Percentiles rank a stretch among this genome's conserved stretches.
phyloP scores from a whole-genome alignment of 2,329 filamentous ascomycete species.

The Fusarium pininemorale region DNA sequence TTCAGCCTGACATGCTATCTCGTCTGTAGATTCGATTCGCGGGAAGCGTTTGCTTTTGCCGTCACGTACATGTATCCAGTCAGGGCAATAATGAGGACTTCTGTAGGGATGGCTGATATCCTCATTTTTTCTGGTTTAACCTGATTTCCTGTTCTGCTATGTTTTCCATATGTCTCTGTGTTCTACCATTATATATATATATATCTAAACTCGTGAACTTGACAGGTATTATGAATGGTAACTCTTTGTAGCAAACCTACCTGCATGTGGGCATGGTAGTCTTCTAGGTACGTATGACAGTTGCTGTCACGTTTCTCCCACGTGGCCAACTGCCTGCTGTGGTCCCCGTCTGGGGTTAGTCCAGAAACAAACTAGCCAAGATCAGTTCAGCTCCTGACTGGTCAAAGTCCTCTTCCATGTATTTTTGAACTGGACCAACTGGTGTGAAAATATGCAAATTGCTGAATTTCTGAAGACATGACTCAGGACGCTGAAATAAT shows the following conservation, averaged over 20 bases:
- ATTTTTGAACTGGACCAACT: background rate
- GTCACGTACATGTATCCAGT: background rate
- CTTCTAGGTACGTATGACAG: background rate
- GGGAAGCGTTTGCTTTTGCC: slow-evolving; percentile 17
- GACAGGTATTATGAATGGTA: background rate
- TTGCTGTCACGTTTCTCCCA: slow-evolving; percentile 37
- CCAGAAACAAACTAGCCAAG: slow-evolving; percentile 10
- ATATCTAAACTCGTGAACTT: background rate
- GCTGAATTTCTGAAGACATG: slow-evolving; percentile 21
- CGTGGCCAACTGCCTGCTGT: slow-evolving; percentile 34
- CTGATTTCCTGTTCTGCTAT: background rate
- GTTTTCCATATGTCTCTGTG: background rate
- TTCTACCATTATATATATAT: too few species aligned
- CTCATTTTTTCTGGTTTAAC: background rate
- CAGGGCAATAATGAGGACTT: background rate
- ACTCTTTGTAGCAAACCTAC: background rate
- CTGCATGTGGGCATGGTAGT: background rate
- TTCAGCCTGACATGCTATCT: slow-evolving; percentile 21
- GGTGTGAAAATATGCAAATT: background rate
- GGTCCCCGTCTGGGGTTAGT: slow-evolving; percentile 7
- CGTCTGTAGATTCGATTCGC: slow-evolving; percentile 3
- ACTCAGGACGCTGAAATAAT: slow-evolving; percentile 36
- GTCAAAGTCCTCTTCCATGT: slow-evolving; percentile 4
- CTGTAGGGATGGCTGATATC: background rate
- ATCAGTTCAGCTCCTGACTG: background rate